Base-by-base conservation (phyloP, 352 stramenopile species). In the Globisporangium barbulae region DNA sequence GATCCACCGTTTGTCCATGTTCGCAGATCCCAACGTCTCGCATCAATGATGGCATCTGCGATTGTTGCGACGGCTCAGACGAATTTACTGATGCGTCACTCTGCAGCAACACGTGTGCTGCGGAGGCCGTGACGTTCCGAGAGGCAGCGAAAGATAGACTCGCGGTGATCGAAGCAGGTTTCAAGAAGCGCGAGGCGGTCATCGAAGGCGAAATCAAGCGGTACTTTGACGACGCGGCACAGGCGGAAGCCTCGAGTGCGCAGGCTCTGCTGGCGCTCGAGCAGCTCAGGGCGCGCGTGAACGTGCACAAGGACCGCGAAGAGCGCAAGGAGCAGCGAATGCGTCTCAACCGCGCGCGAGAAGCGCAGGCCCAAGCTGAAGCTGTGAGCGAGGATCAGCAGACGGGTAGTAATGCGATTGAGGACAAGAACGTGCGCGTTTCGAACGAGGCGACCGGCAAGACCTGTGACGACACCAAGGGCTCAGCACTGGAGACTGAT, bases 11-110 rank as follows among this genome's bases (percentile, higher is more conserved):
- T 17, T n/a, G 30, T 22, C 33, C 33, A 6, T 59, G 22, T 19
- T 10, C 21, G 19, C 25, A 86, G 68, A 86, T 91, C 41, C 83
- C 90, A 12, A 85, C 85, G 5, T 98, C 90, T 1, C 73, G 87
- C 17, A 68, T 99, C 28, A 74, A 96, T 47, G 97, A 99, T 71
- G 93, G 91, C 10, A 83, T 99, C 59, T 99, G 97, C 68, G 97
- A 99, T 80, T 99, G 97, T 74, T 99, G 97, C 61, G 96, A 99
- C 69, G 97, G 96, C 12, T 85, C 83, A 15, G 96, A 99, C 63
- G 97, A 99, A 65, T 73, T 71, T 50, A n/a, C 30, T 5, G 56
- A 55, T 0, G 53, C 52, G 9, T 54, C 59, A 0, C 2, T 37
- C 9, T 94, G 85, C 53, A 15, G 33, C 2, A 78, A 93, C 50